These are phyloP conservation scores for Plenodomus lindquistii DNA, from an alignment of 2,329 filamentous ascomycete genomes.

Conservation along the genomic window DNA sequence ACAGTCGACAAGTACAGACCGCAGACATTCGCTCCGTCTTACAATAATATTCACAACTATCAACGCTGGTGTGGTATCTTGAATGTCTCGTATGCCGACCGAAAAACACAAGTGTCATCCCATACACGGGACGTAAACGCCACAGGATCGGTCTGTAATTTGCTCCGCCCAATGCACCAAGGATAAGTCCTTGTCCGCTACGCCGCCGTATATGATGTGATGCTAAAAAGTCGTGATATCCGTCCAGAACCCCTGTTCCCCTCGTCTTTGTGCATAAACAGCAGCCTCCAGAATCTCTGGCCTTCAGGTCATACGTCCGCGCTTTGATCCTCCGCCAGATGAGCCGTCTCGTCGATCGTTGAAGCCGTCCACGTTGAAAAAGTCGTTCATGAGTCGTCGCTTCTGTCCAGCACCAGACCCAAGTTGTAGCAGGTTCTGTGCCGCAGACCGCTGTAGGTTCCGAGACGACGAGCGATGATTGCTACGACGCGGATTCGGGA, in stretches of 20 bases:
- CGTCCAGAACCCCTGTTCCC: conserved; percentile 1
- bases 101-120: conserved; percentile 11
- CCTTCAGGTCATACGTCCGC: conserved; percentile 42
- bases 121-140: conserved; percentile 23
- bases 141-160: conserved; percentile 29
- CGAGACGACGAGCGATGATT: conserved; percentile 42
- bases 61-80: conserved; percentile 16
- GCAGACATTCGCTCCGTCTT: too few relatives aligned
- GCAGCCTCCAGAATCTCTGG: background rate
- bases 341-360: conserved; percentile 61
- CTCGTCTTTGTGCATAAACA: conserved; percentile 7
- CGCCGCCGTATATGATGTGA: conserved; percentile 19
- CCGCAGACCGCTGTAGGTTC: conserved; percentile 35
- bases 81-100: conserved; percentile 2
- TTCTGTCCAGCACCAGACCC: conserved; percentile 72
- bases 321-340: conserved; percentile 45
- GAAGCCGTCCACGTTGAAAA: conserved; percentile 71
- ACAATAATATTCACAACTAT: conserved; percentile 1
- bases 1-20: too few relatives aligned
- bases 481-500: conserved; percentile 38
- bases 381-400: conserved; percentile 71
- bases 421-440: conserved; percentile 50
- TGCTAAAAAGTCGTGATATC: conserved; percentile 22
- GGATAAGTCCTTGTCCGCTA: conserved; percentile 19
- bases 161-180: conserved; percentile 29